Evolutionary conservation across 2,329 filamentous ascomycete genomes (phyloP).

Genomic region (Diaporthe australafricana): DNA sequence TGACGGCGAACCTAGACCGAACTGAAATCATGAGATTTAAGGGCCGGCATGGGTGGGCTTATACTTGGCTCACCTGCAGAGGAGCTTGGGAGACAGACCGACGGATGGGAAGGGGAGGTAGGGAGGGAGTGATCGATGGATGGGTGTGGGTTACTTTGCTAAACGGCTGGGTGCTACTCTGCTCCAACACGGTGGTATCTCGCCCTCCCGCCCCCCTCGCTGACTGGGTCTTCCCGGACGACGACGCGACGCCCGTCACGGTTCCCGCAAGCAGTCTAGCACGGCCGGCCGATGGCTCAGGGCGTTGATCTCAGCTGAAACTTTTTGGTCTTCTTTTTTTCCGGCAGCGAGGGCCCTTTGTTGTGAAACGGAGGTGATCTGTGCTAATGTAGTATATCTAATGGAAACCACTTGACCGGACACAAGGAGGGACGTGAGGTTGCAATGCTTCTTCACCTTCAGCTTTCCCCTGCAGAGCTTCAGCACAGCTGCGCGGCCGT

Average conservation of each 20-base stretch:
- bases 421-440: neutral
- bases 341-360: too few relatives aligned
- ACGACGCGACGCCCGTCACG: neutral
- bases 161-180: constrained; percentile 21
- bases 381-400: constrained; percentile 3
- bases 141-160: constrained; percentile 13
- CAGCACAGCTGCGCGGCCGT: constrained; percentile 24
- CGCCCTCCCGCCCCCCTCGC: neutral
- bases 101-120: neutral
- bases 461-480: neutral
- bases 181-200: constrained; percentile 7
- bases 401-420: neutral
- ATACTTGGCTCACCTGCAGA: neutral
- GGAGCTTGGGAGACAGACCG: neutral
- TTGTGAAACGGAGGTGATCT: constrained; percentile 17
- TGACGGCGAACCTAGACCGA: constrained; percentile 1
- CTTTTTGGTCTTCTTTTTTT: too few relatives aligned
- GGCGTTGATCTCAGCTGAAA: constrained; percentile 19
- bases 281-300: constrained; percentile 14
- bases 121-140: neutral
- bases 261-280: neutral
- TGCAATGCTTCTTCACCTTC: neutral
- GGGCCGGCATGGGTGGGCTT: neutral
- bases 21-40: neutral
- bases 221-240: constrained; percentile 9